Base-by-base conservation (phyloP, 495 filamentous ascomycete genomes). In the Penicillium ucsense region DNA sequence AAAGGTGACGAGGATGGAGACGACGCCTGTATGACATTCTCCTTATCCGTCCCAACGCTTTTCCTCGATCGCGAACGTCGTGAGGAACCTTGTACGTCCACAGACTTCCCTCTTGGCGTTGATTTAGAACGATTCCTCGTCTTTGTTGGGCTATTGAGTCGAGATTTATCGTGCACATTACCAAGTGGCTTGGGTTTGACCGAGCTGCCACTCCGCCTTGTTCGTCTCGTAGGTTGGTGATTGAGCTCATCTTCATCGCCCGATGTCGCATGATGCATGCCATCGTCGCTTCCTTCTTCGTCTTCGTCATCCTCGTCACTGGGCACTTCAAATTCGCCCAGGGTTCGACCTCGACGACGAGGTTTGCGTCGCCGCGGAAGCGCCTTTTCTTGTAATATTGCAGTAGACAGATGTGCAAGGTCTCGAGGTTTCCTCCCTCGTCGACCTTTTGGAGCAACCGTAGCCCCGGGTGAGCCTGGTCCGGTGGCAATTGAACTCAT, bases 351-450 rank as follows among this genome's bases (percentile, higher is more conserved):
- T 55, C 59, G 52, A 39, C 54, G 55, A 41, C 50, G 64, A n/a
- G 49, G 56, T 31, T 62, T 61, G n/a, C 64, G 64, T 11, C 74
- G 62, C 29, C 69, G 58, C 34, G 74, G 72, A 20, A 77, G 69
- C 28, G 78, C 57, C 43, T 66, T 64, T 37, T 64, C 50, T 60
- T 77, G 74, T 27, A 80, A 59, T 40, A 60, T 51, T 9, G 69
- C 68, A 0, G 76, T 80, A 4, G 76, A 57, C 20, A 75, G 46
- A 54, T 68, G 61, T 32, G 64, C 53, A 5, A 65, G 48, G 6
- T 63, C 43, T 57, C 68, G 55, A 40, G 72, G 10, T 20, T 44
- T 53, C 38, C 56, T 69, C 10, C 50, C 60, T 46, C 54, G 66
- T 11, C 49, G 57, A 43, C 4, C 45, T 12, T 8, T 38, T 8